Conservation (phyloP, 1,139 yeast species). For the Zygoascus hellenicus region DNA sequence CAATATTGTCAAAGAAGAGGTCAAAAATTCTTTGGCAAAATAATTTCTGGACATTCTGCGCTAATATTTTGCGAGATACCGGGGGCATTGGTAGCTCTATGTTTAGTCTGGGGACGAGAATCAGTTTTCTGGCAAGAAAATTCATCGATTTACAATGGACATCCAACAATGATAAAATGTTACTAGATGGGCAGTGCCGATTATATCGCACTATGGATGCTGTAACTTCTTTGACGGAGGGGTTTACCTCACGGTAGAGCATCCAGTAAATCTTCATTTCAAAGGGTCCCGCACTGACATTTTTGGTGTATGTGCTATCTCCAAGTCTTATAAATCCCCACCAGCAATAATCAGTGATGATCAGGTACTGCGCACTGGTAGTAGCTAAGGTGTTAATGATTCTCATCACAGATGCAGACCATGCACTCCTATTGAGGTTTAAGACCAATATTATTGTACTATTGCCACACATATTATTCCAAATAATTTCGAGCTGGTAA, state of each 20-base stretch:
- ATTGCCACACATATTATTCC: no score
- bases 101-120: no score
- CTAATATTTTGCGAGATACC: no score
- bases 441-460: no score
- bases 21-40: no score
- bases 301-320: not conserved
- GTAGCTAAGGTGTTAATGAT: not conserved
- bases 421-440: not conserved
- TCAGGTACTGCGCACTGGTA: slow-evolving; percentile 4
- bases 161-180: not conserved
- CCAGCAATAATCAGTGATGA: slow-evolving; percentile 20
- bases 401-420: not conserved
- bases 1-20: no score
- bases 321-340: slow-evolving; percentile 19
- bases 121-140: no score
- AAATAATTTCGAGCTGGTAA: not conserved
- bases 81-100: no score
- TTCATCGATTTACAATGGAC: no score
- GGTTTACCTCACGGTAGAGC: slow-evolving; percentile 10
- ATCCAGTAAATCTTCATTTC: slow-evolving; percentile 11
- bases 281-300: not conserved
- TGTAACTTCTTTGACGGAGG: slow-evolving; percentile 17
- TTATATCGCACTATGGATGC: slow-evolving; percentile 11
- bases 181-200: not conserved
- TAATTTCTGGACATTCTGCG: no score